Evolutionary conservation across 768 basidiomycete genomes (phyloP).

Genomic region (Boletus subcaerulescens): DNA sequence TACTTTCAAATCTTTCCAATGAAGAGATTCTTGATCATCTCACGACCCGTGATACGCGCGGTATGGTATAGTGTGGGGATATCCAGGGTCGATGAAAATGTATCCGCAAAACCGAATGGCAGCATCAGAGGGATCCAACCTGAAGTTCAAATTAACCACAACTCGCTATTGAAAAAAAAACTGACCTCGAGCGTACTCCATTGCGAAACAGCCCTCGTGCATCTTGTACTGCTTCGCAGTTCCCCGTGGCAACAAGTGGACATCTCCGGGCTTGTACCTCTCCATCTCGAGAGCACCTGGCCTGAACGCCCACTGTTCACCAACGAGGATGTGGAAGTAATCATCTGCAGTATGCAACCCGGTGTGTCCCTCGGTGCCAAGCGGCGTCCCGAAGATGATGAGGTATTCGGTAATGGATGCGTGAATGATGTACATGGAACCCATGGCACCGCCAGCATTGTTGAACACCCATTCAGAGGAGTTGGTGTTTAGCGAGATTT

Average conservation of each 20-base stretch:
- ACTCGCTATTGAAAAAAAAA: conserved; percentile 20
- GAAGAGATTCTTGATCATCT: conserved; percentile 79
- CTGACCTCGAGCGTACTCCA: conserved; percentile 90
- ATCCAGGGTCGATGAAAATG: conserved; percentile 86
- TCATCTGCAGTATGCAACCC: conserved; percentile 96
- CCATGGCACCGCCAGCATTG: conserved; percentile 98
- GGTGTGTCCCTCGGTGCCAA: conserved; percentile 95
- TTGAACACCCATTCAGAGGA: conserved; percentile 89
- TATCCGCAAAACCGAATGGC: conserved; percentile 90
- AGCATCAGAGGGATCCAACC: conserved; percentile 98
- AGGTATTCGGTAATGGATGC: conserved; percentile 96
- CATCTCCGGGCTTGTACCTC: conserved; percentile 77
- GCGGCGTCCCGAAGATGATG: conserved; percentile 92
- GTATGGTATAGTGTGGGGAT: conserved; percentile 79
- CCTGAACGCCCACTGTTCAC: conserved; percentile 91
- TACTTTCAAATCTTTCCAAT: conserved; percentile 74
- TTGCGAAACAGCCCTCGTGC: conserved; percentile 92
- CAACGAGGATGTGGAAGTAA: conserved; percentile 93
- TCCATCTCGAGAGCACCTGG: conserved; percentile 85
- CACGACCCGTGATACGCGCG: conserved; percentile 69
- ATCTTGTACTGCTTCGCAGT: conserved; percentile 96
- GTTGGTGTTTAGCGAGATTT: conserved; percentile 52
- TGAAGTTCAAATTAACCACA: conserved; percentile 28
- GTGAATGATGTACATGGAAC: conserved; percentile 96
- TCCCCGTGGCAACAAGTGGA: conserved; percentile 82